phyloP scores from a whole-genome alignment of 371 early-diverging fungal genomes.

The Mucor velutinosus region DNA sequence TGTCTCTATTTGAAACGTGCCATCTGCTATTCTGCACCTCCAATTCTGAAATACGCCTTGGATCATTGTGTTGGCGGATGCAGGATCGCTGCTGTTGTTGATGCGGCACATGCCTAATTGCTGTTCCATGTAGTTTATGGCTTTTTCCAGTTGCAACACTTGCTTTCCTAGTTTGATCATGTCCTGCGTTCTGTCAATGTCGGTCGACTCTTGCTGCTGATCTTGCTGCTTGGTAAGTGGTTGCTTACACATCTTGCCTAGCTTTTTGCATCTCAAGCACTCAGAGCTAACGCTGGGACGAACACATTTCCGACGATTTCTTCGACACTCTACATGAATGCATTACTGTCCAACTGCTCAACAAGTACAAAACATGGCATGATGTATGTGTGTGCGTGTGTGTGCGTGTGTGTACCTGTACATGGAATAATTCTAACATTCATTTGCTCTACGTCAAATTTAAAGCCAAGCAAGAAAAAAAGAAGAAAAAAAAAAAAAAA shows the following conservation, averaged over 20 bases:
- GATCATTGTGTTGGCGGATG: not conserved
- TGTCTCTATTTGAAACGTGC: constrained; percentile 21
- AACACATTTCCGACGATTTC: constrained; percentile 20
- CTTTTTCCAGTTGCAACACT: not conserved
- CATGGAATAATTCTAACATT: constrained; percentile 11
- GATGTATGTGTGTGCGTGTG: too few relatives aligned
- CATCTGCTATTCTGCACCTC: constrained; percentile 13
- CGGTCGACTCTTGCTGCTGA: not conserved
- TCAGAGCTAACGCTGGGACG: not conserved
- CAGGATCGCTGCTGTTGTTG: not conserved
- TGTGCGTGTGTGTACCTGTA: constrained; percentile 3
- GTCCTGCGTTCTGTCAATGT: not conserved
- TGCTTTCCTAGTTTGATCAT: not conserved
- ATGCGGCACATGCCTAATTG: constrained; percentile 3
- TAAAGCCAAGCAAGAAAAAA: not conserved
- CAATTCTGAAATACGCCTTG: constrained; percentile 6
- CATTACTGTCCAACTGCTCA: too few relatives aligned
- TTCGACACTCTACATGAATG: constrained; percentile 15
- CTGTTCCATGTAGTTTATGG: not conserved
- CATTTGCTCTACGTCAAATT: not conserved
- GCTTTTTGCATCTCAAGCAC: constrained; percentile 11
- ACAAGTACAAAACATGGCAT: too few relatives aligned
- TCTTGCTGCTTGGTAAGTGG: not conserved
- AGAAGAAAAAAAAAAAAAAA: not conserved
- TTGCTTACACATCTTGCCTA: constrained; percentile 11